Conservation (phyloP, 176 grass and related monocot genomes). For the Zea luxurians region DNA sequence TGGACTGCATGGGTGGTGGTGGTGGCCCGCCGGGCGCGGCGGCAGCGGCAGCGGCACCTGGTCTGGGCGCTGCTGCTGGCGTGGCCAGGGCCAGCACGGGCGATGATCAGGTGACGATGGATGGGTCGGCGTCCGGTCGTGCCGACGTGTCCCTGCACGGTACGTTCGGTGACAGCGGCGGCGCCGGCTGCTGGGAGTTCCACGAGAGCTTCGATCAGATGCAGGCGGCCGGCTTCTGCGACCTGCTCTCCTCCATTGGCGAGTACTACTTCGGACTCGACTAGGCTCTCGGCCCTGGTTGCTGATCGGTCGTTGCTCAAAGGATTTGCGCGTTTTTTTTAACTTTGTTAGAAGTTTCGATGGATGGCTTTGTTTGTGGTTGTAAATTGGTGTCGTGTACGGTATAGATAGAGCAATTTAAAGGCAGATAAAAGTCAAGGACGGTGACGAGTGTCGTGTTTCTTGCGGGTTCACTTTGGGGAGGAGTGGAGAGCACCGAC, state of each 20-base stretch:
- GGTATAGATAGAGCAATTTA: conserved; percentile 27
- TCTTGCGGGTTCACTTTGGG: conserved; percentile 21
- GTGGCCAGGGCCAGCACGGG: conserved; percentile 13
- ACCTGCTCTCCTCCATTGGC: conserved; percentile 50
- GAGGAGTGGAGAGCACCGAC: conserved; percentile 28
- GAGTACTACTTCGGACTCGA: conserved; percentile 49
- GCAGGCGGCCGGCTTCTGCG: conserved; percentile 48
- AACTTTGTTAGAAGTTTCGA: conserved; percentile 6
- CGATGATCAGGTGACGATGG: conserved; percentile 11
- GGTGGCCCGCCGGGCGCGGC: not conserved
- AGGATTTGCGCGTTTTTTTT: conserved; percentile 15
- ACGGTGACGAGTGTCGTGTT: not conserved
- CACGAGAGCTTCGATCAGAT: conserved; percentile 54
- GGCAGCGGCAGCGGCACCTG: conserved; percentile 18
- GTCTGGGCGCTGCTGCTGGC: conserved; percentile 3
- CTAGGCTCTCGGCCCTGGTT: not conserved
- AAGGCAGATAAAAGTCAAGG: conserved; percentile 19
- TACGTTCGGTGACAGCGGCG: conserved; percentile 34
- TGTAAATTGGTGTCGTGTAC: conserved; percentile 53
- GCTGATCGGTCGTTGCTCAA: not conserved
- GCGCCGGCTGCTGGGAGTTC: conserved; percentile 53
- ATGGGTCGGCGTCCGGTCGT: conserved; percentile 18
- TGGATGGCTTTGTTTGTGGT: conserved; percentile 21
- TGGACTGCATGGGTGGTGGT: conserved; percentile 34
- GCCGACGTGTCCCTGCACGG: conserved; percentile 42